phyloP scores from a whole-genome alignment of 495 filamentous ascomycete genomes.

The Podospora fimiseda region DNA sequence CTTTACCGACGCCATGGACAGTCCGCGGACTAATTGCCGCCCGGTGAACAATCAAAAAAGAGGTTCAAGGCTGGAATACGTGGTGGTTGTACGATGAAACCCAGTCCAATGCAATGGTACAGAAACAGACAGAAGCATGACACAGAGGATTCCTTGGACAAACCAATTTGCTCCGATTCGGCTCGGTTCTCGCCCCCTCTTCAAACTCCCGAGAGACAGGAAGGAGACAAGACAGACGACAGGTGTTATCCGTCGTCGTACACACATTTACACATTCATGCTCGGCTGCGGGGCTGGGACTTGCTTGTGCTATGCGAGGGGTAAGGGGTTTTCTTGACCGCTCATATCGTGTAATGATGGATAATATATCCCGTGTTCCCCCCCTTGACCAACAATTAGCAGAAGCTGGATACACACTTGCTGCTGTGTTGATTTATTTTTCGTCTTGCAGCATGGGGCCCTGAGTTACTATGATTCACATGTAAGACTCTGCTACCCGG shows the following conservation, averaged over 20 bases:
- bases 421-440: too few species aligned
- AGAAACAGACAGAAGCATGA: neutral
- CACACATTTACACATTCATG: neutral
- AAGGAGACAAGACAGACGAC: neutral
- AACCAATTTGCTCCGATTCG: constrained; percentile 4
- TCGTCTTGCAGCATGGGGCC: neutral
- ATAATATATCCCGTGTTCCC: constrained; percentile 2
- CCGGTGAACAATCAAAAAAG: neutral
- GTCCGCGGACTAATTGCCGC: neutral
- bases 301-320: neutral
- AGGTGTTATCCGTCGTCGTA: constrained; percentile 2
- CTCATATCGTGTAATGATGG: neutral
- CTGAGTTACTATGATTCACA: too few species aligned
- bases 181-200: neutral
- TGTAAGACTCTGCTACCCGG: too few species aligned
- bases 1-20: neutral
- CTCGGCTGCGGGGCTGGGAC: constrained; percentile 4
- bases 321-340: constrained; percentile 2
- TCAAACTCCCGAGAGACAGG: neutral
- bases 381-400: too few species aligned
- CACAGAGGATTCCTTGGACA: too few species aligned
- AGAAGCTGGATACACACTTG: too few species aligned
- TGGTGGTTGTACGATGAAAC: neutral
- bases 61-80: too few species aligned
- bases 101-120: neutral